A percentile compares a stretch with the other conserved stretches of the same genome.
Conservation (phyloP, 2,329 filamentous ascomycete species). For the Colletotrichum orbiculare region DNA sequence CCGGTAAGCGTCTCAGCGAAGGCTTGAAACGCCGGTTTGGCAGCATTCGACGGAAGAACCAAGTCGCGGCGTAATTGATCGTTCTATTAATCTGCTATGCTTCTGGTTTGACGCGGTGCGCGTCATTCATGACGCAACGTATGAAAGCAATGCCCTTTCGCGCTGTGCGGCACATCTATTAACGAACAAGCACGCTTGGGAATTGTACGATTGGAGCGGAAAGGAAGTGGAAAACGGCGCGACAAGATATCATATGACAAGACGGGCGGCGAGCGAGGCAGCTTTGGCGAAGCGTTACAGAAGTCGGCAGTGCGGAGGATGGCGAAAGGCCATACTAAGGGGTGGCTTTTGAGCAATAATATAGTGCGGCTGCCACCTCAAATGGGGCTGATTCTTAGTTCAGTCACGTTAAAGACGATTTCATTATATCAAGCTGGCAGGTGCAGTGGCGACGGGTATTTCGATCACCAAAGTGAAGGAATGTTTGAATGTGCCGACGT, state of each 20-base stretch:
- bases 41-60: constrained; percentile 60
- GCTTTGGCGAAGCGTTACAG: not conserved
- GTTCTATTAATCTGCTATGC: not conserved
- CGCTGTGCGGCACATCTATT: not conserved
- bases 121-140: constrained; percentile 11
- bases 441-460: too few relatives aligned
- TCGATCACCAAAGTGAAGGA: too few relatives aligned
- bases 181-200: not conserved
- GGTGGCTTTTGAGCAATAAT: too few relatives aligned
- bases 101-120: not conserved
- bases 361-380: too few relatives aligned
- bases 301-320: too few relatives aligned
- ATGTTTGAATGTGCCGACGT: too few relatives aligned
- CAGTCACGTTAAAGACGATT: too few relatives aligned
- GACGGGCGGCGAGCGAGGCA: too few relatives aligned
- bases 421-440: too few relatives aligned
- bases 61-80: constrained; percentile 28
- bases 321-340: too few relatives aligned
- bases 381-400: too few relatives aligned
- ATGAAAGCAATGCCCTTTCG: not conserved
- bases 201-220: constrained; percentile 16
- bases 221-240: not conserved
- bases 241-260: not conserved
- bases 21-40: constrained; percentile 66
- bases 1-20: constrained; percentile 58